phyloP scores from a whole-genome alignment of 768 basidiomycete genomes.

The Termitomyces sp. region DNA sequence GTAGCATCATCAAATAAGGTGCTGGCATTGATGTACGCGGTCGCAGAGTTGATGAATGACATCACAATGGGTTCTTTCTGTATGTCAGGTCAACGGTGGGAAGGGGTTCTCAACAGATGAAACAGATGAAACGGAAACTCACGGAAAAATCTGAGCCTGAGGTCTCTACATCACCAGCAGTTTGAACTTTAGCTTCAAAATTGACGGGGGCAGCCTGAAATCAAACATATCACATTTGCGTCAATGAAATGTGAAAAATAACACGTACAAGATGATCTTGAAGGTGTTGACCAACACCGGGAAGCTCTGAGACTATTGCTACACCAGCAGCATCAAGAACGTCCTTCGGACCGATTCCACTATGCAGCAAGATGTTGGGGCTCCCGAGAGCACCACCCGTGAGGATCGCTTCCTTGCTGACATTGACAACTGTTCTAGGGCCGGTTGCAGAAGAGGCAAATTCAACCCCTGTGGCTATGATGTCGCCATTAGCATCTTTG shows the following conservation, averaged over 20 bases:
- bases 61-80: conserved; percentile 35
- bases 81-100: background rate
- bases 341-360: conserved; percentile 56
- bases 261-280: conserved; percentile 41
- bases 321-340: conserved; percentile 46
- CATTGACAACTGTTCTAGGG: conserved; percentile 10
- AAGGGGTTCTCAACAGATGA: background rate
- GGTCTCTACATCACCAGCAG: conserved; percentile 29
- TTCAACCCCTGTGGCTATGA: conserved; percentile 47
- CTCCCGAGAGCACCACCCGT: conserved; percentile 44
- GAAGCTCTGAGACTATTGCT: conserved; percentile 40
- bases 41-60: conserved; percentile 63
- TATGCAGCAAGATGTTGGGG: conserved; percentile 52
- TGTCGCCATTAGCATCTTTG: conserved; percentile 28
- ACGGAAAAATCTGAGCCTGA: conserved; percentile 28
- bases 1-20: conserved; percentile 32
- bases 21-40: conserved; percentile 54
- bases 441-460: conserved; percentile 30
- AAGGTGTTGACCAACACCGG: conserved; percentile 60
- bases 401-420: conserved; percentile 47
- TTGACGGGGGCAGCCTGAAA: conserved; percentile 11
- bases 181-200: conserved; percentile 20
- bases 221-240: background rate
- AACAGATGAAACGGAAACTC: background rate
- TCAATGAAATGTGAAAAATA: background rate